Percentiles rank a stretch among this genome's conserved stretches.
These are phyloP conservation scores for Phaeolepiota aurea DNA, from an alignment of 768 basidiomycete genomes.

Conservation along the genomic window DNA sequence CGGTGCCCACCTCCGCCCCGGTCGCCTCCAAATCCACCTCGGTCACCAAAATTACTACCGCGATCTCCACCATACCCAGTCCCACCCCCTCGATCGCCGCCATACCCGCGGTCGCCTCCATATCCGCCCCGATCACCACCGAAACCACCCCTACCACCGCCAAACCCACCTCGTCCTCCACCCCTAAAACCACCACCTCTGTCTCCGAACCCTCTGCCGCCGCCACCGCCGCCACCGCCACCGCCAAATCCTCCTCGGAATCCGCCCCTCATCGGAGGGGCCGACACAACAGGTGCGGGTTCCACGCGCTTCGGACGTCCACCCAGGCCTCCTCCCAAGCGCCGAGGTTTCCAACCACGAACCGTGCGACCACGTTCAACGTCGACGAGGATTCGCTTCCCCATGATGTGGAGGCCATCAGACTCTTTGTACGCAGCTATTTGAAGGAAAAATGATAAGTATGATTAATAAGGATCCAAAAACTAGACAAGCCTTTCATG, in stretches of 20 bases:
- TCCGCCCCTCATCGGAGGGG: slow-evolving; percentile 28
- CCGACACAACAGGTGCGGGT: slow-evolving; percentile 20
- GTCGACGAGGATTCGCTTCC: slow-evolving; percentile 93
- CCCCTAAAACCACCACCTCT: slow-evolving; percentile 32
- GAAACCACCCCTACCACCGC: slow-evolving; percentile 27
- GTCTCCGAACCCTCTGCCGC: slow-evolving; percentile 31
- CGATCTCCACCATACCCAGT: slow-evolving; percentile 30
- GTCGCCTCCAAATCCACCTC: slow-evolving; percentile 29
- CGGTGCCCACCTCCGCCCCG: slow-evolving; percentile 26
- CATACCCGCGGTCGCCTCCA: slow-evolving; percentile 12
- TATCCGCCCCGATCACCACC: slow-evolving; percentile 30
- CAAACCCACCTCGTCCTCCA: slow-evolving; percentile 28
- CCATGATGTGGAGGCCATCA: slow-evolving; percentile 92
- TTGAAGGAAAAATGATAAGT: slow-evolving; percentile 12
- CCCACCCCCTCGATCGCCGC: slow-evolving; percentile 21
- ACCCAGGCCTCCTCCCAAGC: slow-evolving; percentile 98
- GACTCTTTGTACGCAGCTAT: slow-evolving; percentile 97
- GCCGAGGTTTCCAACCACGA: slow-evolving; percentile 95
- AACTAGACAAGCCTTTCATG: slow-evolving; percentile 79
- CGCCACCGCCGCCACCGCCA: slow-evolving; percentile 24
- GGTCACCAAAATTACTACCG: slow-evolving; percentile 31
- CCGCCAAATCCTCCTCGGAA: slow-evolving; percentile 34
- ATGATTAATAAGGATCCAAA: slow-evolving; percentile 8
- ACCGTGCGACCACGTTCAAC: slow-evolving; percentile 98
- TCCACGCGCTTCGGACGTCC: slow-evolving; percentile 84